phyloP scores from a whole-genome alignment of 83 land plant genomes.

The Larix sibirica region DNA sequence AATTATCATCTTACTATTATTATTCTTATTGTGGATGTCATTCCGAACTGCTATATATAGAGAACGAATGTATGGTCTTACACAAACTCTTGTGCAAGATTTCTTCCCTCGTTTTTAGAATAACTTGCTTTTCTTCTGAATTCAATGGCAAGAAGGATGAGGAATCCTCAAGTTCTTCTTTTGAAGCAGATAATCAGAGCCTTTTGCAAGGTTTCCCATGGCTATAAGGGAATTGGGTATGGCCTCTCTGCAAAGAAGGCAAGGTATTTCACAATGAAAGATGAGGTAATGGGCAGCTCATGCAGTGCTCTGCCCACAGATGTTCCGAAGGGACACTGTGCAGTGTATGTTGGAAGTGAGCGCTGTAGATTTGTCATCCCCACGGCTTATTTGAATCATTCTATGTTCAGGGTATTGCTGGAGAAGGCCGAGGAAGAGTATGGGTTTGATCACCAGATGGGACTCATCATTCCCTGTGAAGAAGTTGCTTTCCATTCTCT shows the following conservation, averaged over 20 bases:
- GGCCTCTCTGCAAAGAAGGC: background rate
- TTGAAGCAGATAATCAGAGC: background rate
- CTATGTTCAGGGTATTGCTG: background rate
- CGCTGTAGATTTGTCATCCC: slow-evolving; percentile 2
- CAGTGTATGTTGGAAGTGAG: background rate
- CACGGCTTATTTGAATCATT: background rate
- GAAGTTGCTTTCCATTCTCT: slow-evolving; percentile 28
- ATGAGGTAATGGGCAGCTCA: background rate
- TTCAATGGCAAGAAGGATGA: slow-evolving; percentile 8
- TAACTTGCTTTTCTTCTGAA: background rate
- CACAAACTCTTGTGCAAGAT: too few species aligned
- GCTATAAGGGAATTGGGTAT: background rate
- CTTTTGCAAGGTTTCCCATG: background rate
- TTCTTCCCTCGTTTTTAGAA: background rate
- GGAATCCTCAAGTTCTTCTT: background rate
- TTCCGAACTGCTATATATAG: too few species aligned
- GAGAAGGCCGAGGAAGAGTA: slow-evolving; percentile 32
- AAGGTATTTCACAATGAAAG: background rate
- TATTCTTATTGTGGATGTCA: too few species aligned
- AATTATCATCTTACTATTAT: too few species aligned
- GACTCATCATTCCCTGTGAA: slow-evolving; percentile 41
- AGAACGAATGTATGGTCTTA: too few species aligned
- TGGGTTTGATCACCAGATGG: slow-evolving; percentile 26
- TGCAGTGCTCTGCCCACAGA: background rate
- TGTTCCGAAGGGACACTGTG: slow-evolving; percentile 32